Evolutionary conservation across 2,329 filamentous ascomycete species (phyloP).

Genomic region (Mycogone perniciosa): DNA sequence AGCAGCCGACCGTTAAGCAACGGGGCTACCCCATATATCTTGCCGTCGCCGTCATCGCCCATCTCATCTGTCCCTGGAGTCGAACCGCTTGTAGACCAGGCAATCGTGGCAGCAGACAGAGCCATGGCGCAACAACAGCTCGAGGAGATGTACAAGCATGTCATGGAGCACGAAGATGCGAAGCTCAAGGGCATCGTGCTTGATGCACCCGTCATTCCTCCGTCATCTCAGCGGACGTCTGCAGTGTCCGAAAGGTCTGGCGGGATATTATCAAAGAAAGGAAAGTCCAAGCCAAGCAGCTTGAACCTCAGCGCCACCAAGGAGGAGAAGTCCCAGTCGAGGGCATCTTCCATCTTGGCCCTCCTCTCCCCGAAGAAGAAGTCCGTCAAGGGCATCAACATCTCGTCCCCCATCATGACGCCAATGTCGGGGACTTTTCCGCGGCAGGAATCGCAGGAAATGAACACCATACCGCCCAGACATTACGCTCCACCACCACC

Average conservation of each 20-base stretch:
- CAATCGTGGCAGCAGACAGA: conserved; percentile 67
- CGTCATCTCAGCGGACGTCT: conserved; percentile 20
- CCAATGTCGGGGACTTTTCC: conserved; percentile 56
- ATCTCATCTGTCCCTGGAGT: conserved; percentile 44
- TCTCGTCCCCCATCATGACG: conserved; percentile 61
- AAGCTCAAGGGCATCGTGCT: conserved; percentile 51
- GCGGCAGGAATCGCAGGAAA: conserved; percentile 47
- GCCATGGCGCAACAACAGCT: conserved; percentile 73
- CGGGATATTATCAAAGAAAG: conserved; percentile 36
- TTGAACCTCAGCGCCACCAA: conserved; percentile 40
- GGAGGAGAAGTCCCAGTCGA: conserved; percentile 48
- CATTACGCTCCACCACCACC: conserved; percentile 53
- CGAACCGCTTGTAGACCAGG: conserved; percentile 68
- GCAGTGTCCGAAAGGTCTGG: conserved; percentile 24
- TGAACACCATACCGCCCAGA: conserved; percentile 51
- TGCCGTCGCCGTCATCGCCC: conserved; percentile 42
- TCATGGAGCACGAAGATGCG: conserved; percentile 79
- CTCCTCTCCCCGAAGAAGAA: conserved; percentile 54
- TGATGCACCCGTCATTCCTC: conserved; percentile 33
- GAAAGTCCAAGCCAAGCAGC: conserved; percentile 42
- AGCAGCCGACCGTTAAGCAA: conserved; percentile 8
- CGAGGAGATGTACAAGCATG: conserved; percentile 84
- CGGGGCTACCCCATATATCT: conserved; percentile 34
- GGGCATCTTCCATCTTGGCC: conserved; percentile 53
- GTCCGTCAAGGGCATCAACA: conserved; percentile 46